These are phyloP conservation scores for Symbiodinium pilosum DNA, from an alignment of 73 alveolate genomes.

Conservation along the genomic window DNA sequence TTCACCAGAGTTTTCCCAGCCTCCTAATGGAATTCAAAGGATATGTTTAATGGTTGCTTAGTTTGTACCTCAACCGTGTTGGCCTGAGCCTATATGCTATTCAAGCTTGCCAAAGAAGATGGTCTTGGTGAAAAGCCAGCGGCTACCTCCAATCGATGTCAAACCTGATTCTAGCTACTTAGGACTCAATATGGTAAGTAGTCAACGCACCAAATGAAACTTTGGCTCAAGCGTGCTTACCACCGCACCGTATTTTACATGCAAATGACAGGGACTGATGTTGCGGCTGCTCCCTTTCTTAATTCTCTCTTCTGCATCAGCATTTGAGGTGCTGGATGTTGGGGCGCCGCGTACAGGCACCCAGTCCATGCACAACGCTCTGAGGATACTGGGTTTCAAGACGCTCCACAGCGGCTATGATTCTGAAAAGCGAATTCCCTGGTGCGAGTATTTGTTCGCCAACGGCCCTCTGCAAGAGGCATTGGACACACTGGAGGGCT, in stretches of 20 bases:
- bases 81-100: no score
- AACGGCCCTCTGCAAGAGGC: conserved; percentile 23
- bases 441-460: conserved; percentile 26
- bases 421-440: neutral
- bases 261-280: neutral
- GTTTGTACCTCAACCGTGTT: no score
- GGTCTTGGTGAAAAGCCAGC: no score
- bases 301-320: neutral
- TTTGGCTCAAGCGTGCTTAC: neutral
- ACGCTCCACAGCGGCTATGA: conserved; percentile 8
- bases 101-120: no score
- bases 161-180: no score
- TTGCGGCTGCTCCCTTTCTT: neutral
- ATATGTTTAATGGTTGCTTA: no score
- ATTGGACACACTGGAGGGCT: neutral
- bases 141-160: no score
- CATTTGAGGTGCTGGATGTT: conserved; percentile 8
- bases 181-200: no score
- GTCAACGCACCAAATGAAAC: neutral
- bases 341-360: conserved; percentile 15
- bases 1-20: no score
- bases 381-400: neutral
- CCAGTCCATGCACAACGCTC: conserved; percentile 5
- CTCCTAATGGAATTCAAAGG: no score
- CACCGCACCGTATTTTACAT: neutral